Percentiles rank a stretch among this genome's conserved stretches.
These are phyloP conservation scores for Rhizophora apiculata DNA, from an alignment of 345 rosid species.

Conservation along the genomic window DNA sequence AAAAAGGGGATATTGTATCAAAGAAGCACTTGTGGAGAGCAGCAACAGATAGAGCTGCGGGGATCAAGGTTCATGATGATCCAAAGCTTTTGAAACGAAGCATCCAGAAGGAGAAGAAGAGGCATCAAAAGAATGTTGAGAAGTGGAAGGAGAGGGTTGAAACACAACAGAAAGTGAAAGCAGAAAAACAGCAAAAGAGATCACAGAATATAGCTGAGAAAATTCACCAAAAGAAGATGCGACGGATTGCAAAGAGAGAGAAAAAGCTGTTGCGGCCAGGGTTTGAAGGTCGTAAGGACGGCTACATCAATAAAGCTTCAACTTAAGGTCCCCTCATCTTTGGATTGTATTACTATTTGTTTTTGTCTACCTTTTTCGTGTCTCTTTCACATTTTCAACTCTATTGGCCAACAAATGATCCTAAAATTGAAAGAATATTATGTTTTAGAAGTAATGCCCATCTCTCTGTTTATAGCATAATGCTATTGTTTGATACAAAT, in stretches of 20 bases:
- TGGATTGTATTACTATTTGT: not conserved
- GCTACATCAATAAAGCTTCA: slow-evolving; percentile 26
- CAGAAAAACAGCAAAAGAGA: slow-evolving; percentile 72
- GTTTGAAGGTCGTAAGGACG: slow-evolving; percentile 72
- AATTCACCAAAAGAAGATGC: slow-evolving; percentile 63
- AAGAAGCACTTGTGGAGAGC: slow-evolving; percentile 73
- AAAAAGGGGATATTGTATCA: slow-evolving; percentile 55
- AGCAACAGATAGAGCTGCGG: slow-evolving; percentile 75
- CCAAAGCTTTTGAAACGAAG: slow-evolving; percentile 76
- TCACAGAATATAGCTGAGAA: slow-evolving; percentile 66
- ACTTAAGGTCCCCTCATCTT: not conserved
- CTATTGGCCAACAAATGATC: too few relatives aligned
- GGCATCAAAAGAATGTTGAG: slow-evolving; percentile 64
- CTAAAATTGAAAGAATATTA: too few relatives aligned
- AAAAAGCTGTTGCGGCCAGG: slow-evolving; percentile 85
- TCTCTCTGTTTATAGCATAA: too few relatives aligned
- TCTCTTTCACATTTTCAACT: not conserved
- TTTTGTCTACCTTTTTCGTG: not conserved
- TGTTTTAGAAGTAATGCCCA: too few relatives aligned
- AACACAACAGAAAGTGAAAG: slow-evolving; percentile 53
- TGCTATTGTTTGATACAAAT: too few relatives aligned
- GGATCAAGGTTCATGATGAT: slow-evolving; percentile 78
- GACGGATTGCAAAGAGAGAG: slow-evolving; percentile 80
- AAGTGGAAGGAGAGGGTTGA: slow-evolving; percentile 86
- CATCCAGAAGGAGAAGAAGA: slow-evolving; percentile 66